Percentiles rank a stretch among this genome's conserved stretches.
Evolutionary conservation across 108 stramenopile genomes (phyloP).

Genomic region (Skeletonema costatum): DNA sequence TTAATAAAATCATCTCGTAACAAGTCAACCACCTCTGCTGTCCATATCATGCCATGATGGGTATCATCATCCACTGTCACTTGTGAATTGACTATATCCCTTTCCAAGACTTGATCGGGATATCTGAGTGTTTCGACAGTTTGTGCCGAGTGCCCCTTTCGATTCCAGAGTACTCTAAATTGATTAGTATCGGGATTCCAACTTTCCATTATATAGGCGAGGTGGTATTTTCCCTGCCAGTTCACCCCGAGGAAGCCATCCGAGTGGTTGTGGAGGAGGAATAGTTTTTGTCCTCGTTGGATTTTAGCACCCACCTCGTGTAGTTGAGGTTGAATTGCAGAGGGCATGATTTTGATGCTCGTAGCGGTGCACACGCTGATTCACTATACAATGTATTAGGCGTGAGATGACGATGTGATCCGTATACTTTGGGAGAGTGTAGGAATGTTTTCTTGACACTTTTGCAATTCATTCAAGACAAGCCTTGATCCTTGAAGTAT

Average conservation of each 20-base stretch:
- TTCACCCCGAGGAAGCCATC: neutral
- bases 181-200: neutral
- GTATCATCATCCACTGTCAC: neutral
- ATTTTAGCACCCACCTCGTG: neutral
- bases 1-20: neutral
- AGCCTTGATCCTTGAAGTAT: no score
- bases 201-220: neutral
- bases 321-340: neutral
- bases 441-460: no score
- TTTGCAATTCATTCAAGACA: no score
- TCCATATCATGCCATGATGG: neutral
- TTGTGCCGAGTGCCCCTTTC: neutral
- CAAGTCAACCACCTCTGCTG: neutral
- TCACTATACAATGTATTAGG: no score
- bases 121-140: neutral
- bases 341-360: neutral
- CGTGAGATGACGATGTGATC: no score
- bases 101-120: neutral
- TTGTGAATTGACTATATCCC: neutral
- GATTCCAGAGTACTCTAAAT: neutral
- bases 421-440: no score
- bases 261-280: neutral
- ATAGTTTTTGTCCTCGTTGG: neutral
- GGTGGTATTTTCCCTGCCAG: conserved; percentile 1
- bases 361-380: no score